These are phyloP conservation scores for Macadamia tetraphylla DNA, from an alignment of 164 flowering plant genomes.

Conservation along the genomic window DNA sequence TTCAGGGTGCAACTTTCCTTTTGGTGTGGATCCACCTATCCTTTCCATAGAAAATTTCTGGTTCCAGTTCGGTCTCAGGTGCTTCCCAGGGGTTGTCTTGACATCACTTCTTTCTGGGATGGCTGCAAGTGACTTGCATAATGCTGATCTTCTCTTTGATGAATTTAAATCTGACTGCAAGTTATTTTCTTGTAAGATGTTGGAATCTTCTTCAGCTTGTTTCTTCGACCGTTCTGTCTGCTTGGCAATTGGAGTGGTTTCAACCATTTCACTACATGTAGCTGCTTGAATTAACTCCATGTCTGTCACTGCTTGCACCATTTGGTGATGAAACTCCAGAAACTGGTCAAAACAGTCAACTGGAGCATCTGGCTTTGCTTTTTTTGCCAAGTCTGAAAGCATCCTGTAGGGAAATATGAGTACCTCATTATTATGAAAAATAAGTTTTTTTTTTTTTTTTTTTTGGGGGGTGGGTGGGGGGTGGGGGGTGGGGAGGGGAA, in stretches of 20 bases:
- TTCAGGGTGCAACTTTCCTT: constrained; percentile 23
- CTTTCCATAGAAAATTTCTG: constrained; percentile 15
- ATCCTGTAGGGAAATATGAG: constrained; percentile 35
- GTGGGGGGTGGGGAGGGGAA: no score
- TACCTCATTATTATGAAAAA: neutral
- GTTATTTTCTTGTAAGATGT: constrained; percentile 45
- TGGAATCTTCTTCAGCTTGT: constrained; percentile 24
- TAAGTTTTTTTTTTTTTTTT: no score
- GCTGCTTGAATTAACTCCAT: constrained; percentile 86
- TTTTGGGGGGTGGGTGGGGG: no score
- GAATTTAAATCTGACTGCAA: constrained; percentile 18
- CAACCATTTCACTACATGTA: constrained; percentile 23
- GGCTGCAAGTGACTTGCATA: constrained; percentile 51
- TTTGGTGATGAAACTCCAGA: constrained; percentile 70
- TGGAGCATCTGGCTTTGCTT: constrained; percentile 71
- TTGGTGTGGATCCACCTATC: constrained; percentile 23
- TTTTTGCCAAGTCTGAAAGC: constrained; percentile 65
- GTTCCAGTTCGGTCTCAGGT: constrained; percentile 26
- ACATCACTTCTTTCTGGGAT: constrained; percentile 44
- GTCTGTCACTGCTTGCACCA: constrained; percentile 60
- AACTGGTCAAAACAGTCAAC: constrained; percentile 69
- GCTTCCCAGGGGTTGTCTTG: constrained; percentile 30
- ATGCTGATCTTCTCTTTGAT: constrained; percentile 44
- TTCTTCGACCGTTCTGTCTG: constrained; percentile 6
- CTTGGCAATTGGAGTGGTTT: constrained; percentile 14